Base-by-base conservation (phyloP, 1,284 basidiomycete genomes). In the Trametes versicolor region DNA sequence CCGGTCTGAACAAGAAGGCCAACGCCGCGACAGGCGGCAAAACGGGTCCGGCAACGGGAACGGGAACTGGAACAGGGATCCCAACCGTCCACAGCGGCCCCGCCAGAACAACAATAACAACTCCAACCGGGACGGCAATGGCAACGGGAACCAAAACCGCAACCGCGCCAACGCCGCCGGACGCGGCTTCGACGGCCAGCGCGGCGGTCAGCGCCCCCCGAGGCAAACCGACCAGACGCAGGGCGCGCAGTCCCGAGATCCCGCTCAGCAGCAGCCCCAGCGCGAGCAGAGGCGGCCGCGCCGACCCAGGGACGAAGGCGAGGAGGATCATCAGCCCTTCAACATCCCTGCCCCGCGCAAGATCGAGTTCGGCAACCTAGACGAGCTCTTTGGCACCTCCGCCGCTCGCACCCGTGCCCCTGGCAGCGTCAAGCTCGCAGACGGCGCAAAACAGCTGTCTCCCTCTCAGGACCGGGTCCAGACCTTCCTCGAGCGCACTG, bases 401-500 rank as follows among this genome's bases (percentile, higher is more conserved):
- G 34, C 58, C 2, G 9, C 54, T 27, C 32, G 29, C 50, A 36
- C 49, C 3, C 27, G 48, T 13, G 36, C 50, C n/a, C 41, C n/a
- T 3, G 5, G 27, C 15, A 27, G n/a, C 29, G 32, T 47, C 23
- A 25, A 7, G 15, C 50, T 15, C 34, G 43, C 27, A 5, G 1
- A 43, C 34, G 37, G 19, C 39, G 32, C 48, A 10, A 41, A 41
- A 29, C 56, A 9, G 23, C 37, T 54, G 9, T 49, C 49, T 12
- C 70, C 70, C 36, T 63, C 67, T 7, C 55, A 68, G 37, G 50
- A 53, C 9, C 67, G 67, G 36, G 41, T 76, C 15, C 79, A 77
- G 57, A 62, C 59, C 36, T 68, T 73, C 51, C 72, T 74, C 60
- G 83, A 85, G 70, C 71, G 71, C 17, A 69, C 74, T 29, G 84